A percentile compares a stretch with the other conserved stretches of the same genome.
phyloP scores from a whole-genome alignment of 768 basidiomycete genomes.

The Saitozyma sp. region DNA sequence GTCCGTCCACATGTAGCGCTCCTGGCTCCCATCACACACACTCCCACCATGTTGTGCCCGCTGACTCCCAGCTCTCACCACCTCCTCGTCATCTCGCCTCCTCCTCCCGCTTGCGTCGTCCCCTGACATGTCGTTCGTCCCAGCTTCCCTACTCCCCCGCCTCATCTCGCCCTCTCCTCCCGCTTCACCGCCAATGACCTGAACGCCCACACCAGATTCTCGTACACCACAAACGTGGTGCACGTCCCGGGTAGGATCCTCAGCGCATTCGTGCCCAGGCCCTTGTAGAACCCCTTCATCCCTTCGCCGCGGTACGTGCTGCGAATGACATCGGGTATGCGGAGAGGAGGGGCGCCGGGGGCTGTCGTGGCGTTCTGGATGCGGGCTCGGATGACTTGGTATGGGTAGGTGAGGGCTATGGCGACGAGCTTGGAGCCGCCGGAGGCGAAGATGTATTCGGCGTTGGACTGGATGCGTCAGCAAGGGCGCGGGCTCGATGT shows the following conservation, averaged over 20 bases:
- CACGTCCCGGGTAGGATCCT: conserved; percentile 96
- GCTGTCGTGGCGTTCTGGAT: conserved; percentile 53
- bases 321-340: conserved; percentile 72
- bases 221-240: conserved; percentile 97
- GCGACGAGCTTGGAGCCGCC: conserved; percentile 85
- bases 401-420: conserved; percentile 85
- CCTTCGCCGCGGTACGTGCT: conserved; percentile 83
- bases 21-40: no score
- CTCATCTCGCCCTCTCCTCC: conserved; percentile 12
- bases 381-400: conserved; percentile 92
- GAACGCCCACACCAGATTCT: conserved; percentile 52
- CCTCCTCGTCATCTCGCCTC: no score
- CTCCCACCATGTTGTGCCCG: no score
- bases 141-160: no score
- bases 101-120: no score
- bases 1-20: no score
- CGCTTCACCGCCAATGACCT: conserved; percentile 39
- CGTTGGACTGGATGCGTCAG: conserved; percentile 67
- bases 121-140: no score
- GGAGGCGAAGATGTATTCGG: conserved; percentile 87
- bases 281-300: conserved; percentile 84
- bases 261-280: conserved; percentile 88
- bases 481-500: neutral
- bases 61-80: no score
- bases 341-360: conserved; percentile 15